Percentiles rank a stretch among this genome's conserved stretches.
Evolutionary conservation across 495 filamentous ascomycete genomes (phyloP).

Genomic region (Penicillium angulare): DNA sequence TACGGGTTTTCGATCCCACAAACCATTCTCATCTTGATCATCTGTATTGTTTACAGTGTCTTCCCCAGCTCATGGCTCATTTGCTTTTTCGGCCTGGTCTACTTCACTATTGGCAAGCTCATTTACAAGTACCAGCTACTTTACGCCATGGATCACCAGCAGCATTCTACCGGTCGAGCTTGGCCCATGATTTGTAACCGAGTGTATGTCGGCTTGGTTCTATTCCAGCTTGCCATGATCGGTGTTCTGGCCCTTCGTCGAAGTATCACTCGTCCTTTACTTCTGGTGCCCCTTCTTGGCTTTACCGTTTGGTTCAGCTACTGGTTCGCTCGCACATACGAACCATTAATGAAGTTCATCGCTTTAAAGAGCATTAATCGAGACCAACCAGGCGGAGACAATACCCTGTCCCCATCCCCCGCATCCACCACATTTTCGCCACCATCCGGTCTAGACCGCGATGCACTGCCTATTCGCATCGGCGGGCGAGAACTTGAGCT

Average conservation of each 20-base stretch:
- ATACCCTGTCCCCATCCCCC: constrained; percentile 38
- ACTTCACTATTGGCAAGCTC: constrained; percentile 86
- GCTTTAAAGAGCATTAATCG: constrained; percentile 78
- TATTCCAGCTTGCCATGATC: constrained; percentile 90
- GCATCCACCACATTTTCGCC: constrained; percentile 38
- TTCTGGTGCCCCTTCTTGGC: constrained; percentile 73
- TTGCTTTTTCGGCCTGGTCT: constrained; percentile 77
- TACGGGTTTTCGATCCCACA: constrained; percentile 96
- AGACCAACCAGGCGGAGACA: constrained; percentile 37
- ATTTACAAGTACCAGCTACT: constrained; percentile 98
- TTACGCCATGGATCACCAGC: constrained; percentile 97
- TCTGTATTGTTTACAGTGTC: constrained; percentile 92
- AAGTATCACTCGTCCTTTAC: constrained; percentile 65
- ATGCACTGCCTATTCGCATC: constrained; percentile 39
- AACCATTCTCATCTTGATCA: constrained; percentile 84
- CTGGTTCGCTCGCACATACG: constrained; percentile 70
- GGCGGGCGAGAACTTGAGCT: constrained; percentile 40
- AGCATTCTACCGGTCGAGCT: constrained; percentile 88
- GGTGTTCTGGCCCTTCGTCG: constrained; percentile 75
- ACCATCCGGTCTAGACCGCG: constrained; percentile 44
- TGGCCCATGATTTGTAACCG: constrained; percentile 96
- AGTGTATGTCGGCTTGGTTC: constrained; percentile 73
- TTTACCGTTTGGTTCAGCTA: constrained; percentile 84
- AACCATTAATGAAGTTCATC: constrained; percentile 87
- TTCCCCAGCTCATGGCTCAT: constrained; percentile 80